These are phyloP conservation scores for Brasilioporus rufonigricans DNA, from an alignment of 768 basidiomycete species.

Conservation along the genomic window DNA sequence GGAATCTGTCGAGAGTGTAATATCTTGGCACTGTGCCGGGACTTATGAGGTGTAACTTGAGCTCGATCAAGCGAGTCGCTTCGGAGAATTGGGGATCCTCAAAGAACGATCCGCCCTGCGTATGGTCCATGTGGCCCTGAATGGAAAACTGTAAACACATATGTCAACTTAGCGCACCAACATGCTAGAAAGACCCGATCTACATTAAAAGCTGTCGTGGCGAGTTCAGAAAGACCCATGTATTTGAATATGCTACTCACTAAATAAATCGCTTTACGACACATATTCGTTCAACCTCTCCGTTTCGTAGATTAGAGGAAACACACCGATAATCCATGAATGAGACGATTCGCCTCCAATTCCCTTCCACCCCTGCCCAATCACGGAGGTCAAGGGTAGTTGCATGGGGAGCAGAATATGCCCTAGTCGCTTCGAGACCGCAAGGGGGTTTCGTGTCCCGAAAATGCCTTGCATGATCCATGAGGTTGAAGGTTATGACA, in stretches of 20 bases:
- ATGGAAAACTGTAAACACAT: constrained; percentile 6
- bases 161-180: constrained; percentile 2
- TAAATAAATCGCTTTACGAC: constrained; percentile 22
- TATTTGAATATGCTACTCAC: constrained; percentile 11
- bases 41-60: constrained; percentile 50
- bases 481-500: constrained; percentile 51
- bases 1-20: constrained; percentile 21
- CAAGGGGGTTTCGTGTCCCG: constrained; percentile 43
- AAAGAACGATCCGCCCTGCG: constrained; percentile 41
- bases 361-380: constrained; percentile 76
- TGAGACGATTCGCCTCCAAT: constrained; percentile 72
- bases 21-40: constrained; percentile 17
- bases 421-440: constrained; percentile 49
- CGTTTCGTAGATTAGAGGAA: constrained; percentile 23
- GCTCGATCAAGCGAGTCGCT: constrained; percentile 60
- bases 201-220: constrained; percentile 49
- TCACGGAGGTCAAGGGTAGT: constrained; percentile 38
- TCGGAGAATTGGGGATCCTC: constrained; percentile 55
- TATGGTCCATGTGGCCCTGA: constrained; percentile 24
- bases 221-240: neutral
- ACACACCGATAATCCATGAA: constrained; percentile 76
- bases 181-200: constrained; percentile 8
- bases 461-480: constrained; percentile 41
- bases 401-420: constrained; percentile 52
- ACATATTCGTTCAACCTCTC: constrained; percentile 21